Conservation (phyloP, 148 eudicot genomes). For the Camellia japonica region DNA sequence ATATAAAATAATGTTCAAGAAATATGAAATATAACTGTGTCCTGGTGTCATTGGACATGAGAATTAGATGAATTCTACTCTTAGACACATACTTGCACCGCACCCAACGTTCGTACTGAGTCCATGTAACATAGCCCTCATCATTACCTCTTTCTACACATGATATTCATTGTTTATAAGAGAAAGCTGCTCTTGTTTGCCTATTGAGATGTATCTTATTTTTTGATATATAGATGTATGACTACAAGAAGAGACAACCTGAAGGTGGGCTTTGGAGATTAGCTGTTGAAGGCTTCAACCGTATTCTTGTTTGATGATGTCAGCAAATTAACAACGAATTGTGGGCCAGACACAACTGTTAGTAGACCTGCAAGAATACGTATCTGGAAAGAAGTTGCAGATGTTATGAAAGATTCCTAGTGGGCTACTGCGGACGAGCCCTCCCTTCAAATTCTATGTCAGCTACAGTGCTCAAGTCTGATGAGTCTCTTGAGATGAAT, state of each 20-base stretch:
- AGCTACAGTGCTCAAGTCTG: constrained; percentile 48
- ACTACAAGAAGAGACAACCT: constrained; percentile 90
- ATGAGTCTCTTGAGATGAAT: constrained; percentile 82
- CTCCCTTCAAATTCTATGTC: constrained; percentile 66
- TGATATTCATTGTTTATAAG: not conserved
- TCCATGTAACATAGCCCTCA: not conserved
- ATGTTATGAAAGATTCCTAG: constrained; percentile 89
- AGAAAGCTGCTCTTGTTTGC: not conserved
- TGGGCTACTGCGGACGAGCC: constrained; percentile 98
- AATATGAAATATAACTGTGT: too few species aligned
- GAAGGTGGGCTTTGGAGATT: constrained; percentile 88
- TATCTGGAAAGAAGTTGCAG: constrained; percentile 98
- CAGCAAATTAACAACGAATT: constrained; percentile 29
- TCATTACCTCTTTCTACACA: not conserved
- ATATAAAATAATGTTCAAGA: too few species aligned
- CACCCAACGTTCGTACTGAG: too few species aligned
- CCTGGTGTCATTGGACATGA: too few species aligned
- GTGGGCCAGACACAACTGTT: constrained; percentile 35
- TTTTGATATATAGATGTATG: constrained; percentile 65
- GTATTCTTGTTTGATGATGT: constrained; percentile 63
- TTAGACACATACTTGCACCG: too few species aligned
- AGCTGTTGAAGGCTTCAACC: constrained; percentile 89
- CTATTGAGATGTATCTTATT: not conserved
- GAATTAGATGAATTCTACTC: too few species aligned
- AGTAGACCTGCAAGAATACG: constrained; percentile 62